Base-by-base conservation (phyloP, 202 grass and related monocot species). In the Musa balbisiana region DNA sequence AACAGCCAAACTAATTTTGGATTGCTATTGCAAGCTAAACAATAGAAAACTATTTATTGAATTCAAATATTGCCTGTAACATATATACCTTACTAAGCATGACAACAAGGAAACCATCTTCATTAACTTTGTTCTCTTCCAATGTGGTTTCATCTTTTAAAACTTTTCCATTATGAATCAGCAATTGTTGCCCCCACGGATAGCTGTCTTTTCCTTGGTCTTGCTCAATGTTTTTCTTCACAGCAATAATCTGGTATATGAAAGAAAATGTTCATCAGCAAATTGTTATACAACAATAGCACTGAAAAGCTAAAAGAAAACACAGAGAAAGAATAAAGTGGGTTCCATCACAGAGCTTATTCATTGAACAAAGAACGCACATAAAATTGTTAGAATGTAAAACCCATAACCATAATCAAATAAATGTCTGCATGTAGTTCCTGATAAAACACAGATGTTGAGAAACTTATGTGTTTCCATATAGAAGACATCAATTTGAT, bases 91-190 rank as follows among this genome's bases (percentile, higher is more conserved):
- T 98, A 74, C 85, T 88, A 55, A 90, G 85, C 95, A 98, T 98
- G 77, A 98, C 95, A 55, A 98, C 95, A 75, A 98, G 83, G 87
- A 85, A 90, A 12, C 73, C 87, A 74, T 85, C 80, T 86, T 98
- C 91, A 2, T 55, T 72, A 73, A 98, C 85, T 88, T 98, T 84
- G 56, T 98, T 98, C 64, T 90, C 95, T 33, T 98, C 95, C 26
- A 98, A 63, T 71, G 89, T 98, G 84, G 80, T 92, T 88, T 94
- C 91, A 75, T 98, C 95, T 74, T 98, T 94, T 79, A 98, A 90
- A 70, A 98, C 83, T 79, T 92, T 88, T n/a, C 91, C 95, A 49
- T 85, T 85, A 68, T 92, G 80, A 83, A 98, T 98, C 68, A 98
- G 51, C 62, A 98, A 66, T 75, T 94, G 95, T 56, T 94, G 95